Evolutionary conservation across 2,329 filamentous ascomycete species (phyloP).

Genomic region (Beauveria sp.): DNA sequence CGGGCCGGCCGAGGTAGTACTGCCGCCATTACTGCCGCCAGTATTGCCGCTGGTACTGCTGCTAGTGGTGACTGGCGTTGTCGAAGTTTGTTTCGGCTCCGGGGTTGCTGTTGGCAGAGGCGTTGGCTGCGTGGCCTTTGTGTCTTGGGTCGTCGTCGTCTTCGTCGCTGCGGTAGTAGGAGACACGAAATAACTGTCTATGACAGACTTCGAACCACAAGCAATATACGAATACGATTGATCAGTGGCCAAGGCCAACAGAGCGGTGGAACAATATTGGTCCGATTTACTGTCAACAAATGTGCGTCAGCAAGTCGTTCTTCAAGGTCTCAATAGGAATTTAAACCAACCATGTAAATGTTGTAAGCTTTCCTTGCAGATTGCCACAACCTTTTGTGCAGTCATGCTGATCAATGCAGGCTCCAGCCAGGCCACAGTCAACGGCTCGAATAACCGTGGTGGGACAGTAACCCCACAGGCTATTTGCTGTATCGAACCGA

Average conservation of each 20-base stretch:
- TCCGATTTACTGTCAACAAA: conserved; percentile 1
- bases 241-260: conserved; percentile 24
- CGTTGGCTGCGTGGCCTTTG: conserved; percentile 7
- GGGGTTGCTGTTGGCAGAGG: background rate
- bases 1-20: background rate
- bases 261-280: conserved; percentile 26
- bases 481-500: background rate
- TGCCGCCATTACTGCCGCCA: background rate
- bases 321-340: conserved; percentile 1
- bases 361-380: conserved; percentile 19
- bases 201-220: conserved; percentile 22
- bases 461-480: conserved; percentile 8
- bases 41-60: background rate
- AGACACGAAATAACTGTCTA: conserved; percentile 18
- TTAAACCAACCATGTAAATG: conserved; percentile 27
- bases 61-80: background rate
- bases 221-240: conserved; percentile 29
- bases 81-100: background rate
- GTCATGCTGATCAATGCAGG: background rate
- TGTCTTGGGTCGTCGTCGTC: conserved; percentile 3
- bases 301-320: background rate
- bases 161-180: conserved; percentile 13
- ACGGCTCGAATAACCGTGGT: background rate
- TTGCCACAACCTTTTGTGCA: conserved; percentile 23
- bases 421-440: conserved; percentile 8